phyloP scores from a whole-genome alignment of 192 early-diverging fungal species.

The Spinellus fusiger region DNA sequence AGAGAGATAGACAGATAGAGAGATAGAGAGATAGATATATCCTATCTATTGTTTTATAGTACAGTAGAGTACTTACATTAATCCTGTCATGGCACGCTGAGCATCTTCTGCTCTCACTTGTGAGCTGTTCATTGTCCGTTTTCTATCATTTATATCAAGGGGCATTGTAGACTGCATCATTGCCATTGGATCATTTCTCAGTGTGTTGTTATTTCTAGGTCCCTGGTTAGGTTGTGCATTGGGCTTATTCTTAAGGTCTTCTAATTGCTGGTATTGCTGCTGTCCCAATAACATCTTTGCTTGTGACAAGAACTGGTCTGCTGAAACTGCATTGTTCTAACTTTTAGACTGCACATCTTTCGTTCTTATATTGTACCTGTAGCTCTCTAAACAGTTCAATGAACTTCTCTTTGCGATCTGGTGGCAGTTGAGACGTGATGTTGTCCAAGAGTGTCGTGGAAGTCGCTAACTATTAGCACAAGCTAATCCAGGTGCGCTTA shows the following conservation, averaged over 20 bases:
- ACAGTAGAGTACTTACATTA: background rate
- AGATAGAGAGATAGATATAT: background rate
- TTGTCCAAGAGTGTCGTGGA: slow-evolving; percentile 19
- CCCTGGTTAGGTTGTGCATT: background rate
- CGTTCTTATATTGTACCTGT: slow-evolving; percentile 7
- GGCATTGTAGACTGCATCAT: background rate
- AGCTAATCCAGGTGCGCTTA: too few relatives aligned
- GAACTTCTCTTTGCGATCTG: slow-evolving; percentile 17
- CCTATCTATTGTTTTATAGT: background rate
- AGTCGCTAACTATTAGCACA: too few relatives aligned
- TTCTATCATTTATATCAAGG: background rate
- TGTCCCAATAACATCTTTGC: slow-evolving; percentile 32
- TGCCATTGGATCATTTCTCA: background rate
- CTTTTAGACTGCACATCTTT: background rate
- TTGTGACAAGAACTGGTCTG: slow-evolving; percentile 34
- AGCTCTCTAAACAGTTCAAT: slow-evolving; percentile 19
- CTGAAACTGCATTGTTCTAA: slow-evolving; percentile 35
- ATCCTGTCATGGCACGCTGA: slow-evolving; percentile 4
- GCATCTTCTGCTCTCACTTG: slow-evolving; percentile 11
- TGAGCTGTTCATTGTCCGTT: slow-evolving; percentile 7
- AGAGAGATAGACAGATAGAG: background rate
- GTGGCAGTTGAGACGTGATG: slow-evolving; percentile 18
- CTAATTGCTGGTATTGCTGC: slow-evolving; percentile 39
- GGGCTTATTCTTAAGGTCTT: slow-evolving; percentile 37
- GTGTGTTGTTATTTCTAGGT: background rate